These are phyloP conservation scores for Aspergillus ustus DNA, from an alignment of 2,329 filamentous ascomycete genomes.

Conservation along the genomic window DNA sequence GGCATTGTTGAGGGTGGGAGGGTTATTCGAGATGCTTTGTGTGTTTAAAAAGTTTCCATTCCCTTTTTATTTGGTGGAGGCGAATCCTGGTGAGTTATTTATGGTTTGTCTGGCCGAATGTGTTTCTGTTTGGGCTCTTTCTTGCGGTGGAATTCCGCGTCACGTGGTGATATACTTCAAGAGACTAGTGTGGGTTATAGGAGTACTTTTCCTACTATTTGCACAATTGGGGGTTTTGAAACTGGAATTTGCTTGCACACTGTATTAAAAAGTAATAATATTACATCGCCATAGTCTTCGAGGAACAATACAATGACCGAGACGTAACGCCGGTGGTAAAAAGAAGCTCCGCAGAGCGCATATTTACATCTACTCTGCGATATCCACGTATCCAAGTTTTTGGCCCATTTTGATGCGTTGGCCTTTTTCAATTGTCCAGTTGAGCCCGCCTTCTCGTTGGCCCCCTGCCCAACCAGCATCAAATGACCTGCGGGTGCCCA, in stretches of 20 bases:
- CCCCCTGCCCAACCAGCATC: conserved; percentile 65
- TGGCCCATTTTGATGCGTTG: conserved; percentile 89
- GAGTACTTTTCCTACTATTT: background rate
- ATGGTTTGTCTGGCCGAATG: background rate
- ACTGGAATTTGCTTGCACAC: background rate
- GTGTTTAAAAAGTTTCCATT: conserved; percentile 5
- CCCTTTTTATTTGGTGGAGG: background rate
- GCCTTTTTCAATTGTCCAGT: conserved; percentile 85
- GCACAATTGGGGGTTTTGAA: background rate
- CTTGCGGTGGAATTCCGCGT: conserved; percentile 13
- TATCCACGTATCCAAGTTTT: conserved; percentile 73
- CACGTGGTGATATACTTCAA: conserved; percentile 7
- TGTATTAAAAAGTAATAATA: background rate
- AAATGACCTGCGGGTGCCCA: conserved; percentile 60
- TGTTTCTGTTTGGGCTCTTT: conserved; percentile 7
- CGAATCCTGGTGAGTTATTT: background rate
- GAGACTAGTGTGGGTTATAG: background rate
- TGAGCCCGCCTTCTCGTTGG: conserved; percentile 71
- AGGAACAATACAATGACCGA: conserved; percentile 2
- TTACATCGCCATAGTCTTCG: conserved; percentile 6
- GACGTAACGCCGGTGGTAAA: conserved; percentile 2
- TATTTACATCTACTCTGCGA: conserved; percentile 21
- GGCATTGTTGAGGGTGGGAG: conserved; percentile 23
- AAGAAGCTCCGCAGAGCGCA: background rate
- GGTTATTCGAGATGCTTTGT: background rate